Evolutionary conservation across 306 rosid species (phyloP).

Genomic region (Vigna trinervia): DNA sequence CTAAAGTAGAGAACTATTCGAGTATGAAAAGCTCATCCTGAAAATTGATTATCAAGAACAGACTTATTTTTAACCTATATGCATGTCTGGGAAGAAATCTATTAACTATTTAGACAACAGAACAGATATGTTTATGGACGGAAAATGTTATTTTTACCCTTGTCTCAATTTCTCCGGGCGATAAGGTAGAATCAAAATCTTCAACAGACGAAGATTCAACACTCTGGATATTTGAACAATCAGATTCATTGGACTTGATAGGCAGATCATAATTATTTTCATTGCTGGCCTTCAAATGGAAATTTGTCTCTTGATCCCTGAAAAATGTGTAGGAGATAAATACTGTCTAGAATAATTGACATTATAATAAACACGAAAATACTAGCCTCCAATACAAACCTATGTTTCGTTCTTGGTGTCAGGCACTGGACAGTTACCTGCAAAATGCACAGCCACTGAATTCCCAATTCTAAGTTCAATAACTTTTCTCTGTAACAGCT

Average conservation of each 20-base stretch:
- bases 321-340: slow-evolving; percentile 40
- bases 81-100: slow-evolving; percentile 27
- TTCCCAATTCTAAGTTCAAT: slow-evolving; percentile 44
- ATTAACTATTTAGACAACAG: slow-evolving; percentile 31
- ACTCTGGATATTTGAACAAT: slow-evolving; percentile 49
- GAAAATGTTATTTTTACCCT: slow-evolving; percentile 44
- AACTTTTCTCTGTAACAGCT: slow-evolving; percentile 35
- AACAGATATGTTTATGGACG: slow-evolving; percentile 13
- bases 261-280: slow-evolving; percentile 45
- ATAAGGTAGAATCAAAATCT: slow-evolving; percentile 46
- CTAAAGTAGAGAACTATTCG: slow-evolving; percentile 1
- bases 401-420: slow-evolving; percentile 50
- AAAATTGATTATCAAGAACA: slow-evolving; percentile 2
- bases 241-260: slow-evolving; percentile 54
- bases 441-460: slow-evolving; percentile 46
- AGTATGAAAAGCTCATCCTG: slow-evolving; percentile 13
- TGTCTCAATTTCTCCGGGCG: slow-evolving; percentile 51
- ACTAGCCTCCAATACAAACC: slow-evolving; percentile 48
- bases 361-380: slow-evolving; percentile 7
- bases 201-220: slow-evolving; percentile 52
- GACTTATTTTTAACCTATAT: slow-evolving; percentile 29
- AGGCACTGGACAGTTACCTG: slow-evolving; percentile 65
- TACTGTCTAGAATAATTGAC: slow-evolving; percentile 15
- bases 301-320: slow-evolving; percentile 50
- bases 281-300: slow-evolving; percentile 42